Evolutionary conservation across 495 filamentous ascomycete genomes (phyloP).

Genomic region (Massariosphaeria phaeospora): DNA sequence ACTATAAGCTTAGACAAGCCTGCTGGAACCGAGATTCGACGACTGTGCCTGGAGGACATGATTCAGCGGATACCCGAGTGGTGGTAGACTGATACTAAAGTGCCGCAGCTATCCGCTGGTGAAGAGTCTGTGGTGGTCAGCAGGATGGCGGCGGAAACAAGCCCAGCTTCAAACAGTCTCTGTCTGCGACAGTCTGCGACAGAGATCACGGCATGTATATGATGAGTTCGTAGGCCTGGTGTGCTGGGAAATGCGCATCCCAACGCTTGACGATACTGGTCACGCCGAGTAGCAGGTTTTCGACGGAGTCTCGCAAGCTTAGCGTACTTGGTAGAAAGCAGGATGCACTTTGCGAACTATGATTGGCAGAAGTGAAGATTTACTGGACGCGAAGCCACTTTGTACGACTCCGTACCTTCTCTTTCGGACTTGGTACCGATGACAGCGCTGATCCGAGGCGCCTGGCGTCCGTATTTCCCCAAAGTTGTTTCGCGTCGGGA

Average conservation of each 20-base stretch:
- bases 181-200: slow-evolving; percentile 8
- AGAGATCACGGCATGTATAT: slow-evolving; percentile 15
- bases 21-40: too few relatives aligned
- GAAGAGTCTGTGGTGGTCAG: too few relatives aligned
- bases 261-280: background rate
- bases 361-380: slow-evolving; percentile 24
- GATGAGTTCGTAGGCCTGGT: slow-evolving; percentile 9
- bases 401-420: background rate
- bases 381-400: slow-evolving; percentile 7
- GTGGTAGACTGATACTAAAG: too few relatives aligned
- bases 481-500: background rate
- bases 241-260: background rate
- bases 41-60: too few relatives aligned
- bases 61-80: too few relatives aligned
- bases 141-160: slow-evolving; percentile 10
- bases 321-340: too few relatives aligned
- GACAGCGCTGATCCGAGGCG: background rate
- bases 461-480: background rate
- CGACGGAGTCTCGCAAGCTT: too few relatives aligned
- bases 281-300: too few relatives aligned
- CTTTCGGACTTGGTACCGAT: background rate
- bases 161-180: slow-evolving; percentile 6
- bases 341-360: background rate
- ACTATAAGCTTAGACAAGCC: too few relatives aligned
- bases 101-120: too few relatives aligned